phyloP scores from a whole-genome alignment of 345 rosid genomes.

The Moricandia moricandioides region DNA sequence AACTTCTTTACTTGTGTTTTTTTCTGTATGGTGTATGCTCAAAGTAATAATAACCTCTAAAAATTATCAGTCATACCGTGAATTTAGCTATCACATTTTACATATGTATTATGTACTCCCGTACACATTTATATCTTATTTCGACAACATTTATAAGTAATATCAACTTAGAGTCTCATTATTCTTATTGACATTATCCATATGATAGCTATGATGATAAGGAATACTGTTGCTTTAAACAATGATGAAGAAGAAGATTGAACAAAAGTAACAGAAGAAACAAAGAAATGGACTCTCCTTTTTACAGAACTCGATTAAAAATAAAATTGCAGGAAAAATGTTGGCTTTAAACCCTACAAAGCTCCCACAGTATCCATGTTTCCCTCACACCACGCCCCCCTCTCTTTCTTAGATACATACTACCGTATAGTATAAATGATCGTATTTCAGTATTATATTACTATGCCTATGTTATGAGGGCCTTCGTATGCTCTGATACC shows the following conservation, averaged over 20 bases:
- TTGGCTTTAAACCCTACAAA: slow-evolving; percentile 68
- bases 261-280: slow-evolving; percentile 26
- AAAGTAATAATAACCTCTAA: slow-evolving; percentile 12
- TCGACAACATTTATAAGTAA: neutral
- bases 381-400: slow-evolving; percentile 52
- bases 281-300: slow-evolving; percentile 32
- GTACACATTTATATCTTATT: neutral
- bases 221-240: slow-evolving; percentile 20
- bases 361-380: slow-evolving; percentile 50
- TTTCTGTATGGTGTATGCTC: slow-evolving; percentile 13
- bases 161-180: slow-evolving; percentile 12
- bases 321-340: slow-evolving; percentile 30
- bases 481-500: no score
- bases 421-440: neutral
- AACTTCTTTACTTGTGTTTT: neutral
- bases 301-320: slow-evolving; percentile 31
- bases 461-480: neutral
- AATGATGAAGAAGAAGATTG: slow-evolving; percentile 11
- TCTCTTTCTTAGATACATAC: neutral
- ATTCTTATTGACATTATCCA: slow-evolving; percentile 13
- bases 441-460: neutral
- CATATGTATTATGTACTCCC: neutral
- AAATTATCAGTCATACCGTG: neutral
- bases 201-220: slow-evolving; percentile 24
- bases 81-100: neutral